Base-by-base conservation (phyloP, 371 early-diverging fungal species). In the Entomophthora muscae region DNA sequence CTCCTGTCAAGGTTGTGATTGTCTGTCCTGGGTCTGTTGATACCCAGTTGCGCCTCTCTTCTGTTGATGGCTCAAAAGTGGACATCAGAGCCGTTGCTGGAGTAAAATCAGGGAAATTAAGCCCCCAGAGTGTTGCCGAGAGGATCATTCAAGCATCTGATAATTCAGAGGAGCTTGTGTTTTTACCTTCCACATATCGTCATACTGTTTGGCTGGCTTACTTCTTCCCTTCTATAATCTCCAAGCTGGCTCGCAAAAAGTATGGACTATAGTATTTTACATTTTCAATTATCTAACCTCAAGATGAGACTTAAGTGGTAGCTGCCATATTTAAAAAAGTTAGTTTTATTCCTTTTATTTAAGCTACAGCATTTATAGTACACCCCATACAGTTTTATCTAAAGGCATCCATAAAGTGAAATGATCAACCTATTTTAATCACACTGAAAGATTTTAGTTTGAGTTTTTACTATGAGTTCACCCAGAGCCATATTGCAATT, bases 21-120 rank as follows among this genome's bases (percentile, higher is more conserved):
- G 77, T 80, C 0, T 82, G 84, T 61, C 90, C 90, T 22, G 91
- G 84, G 0, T 85, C 89, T 0, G 89, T 91, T 0, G 81, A 76
- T 32, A 90, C 91, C 0, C 82, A 84, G 12, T 69, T 91, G 51
- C 72, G 90, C 2, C 66, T 68, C 28, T 79, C 85, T 0, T 88
- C 90, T 0, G 80, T 89, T 1, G 90, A 90, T 61, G 42, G 42
- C 42, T 63, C 71, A 7, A 42, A 56, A 1, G 5, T 57, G 1
- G 10, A 52, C 10, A 51, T 23, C 1, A 65, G 63, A 1, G 61
- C 59, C 3, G 65, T 78, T 7, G 71, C 76, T 7, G 87, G 86
- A 2, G 79, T 84, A 0, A 76, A 75, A 52, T 74, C 74, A 28
- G 82, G 81, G 28, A 84, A 82, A 32, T 68, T 90, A 68, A 71